Conservation (phyloP, 2,329 filamentous ascomycete genomes). For the Grosmannia serpens region DNA sequence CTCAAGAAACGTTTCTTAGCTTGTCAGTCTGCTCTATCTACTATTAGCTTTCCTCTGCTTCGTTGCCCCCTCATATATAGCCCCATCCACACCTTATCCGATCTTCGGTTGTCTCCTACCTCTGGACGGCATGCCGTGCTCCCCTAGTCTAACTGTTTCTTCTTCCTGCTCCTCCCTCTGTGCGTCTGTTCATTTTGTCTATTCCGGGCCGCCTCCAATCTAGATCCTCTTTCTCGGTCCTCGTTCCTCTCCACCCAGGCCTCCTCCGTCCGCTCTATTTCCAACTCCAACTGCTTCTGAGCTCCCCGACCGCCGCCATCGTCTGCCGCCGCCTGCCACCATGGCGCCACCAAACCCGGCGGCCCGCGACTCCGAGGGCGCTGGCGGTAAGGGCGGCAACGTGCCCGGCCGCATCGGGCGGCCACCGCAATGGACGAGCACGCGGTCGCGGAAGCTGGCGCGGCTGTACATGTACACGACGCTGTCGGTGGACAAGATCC, state of each 20-base stretch:
- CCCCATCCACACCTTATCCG: neutral
- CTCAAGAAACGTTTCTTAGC: neutral
- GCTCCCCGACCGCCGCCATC: neutral
- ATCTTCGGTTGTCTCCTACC: neutral
- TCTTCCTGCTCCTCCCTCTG: neutral
- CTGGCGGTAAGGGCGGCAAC: conserved; percentile 5
- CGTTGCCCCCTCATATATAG: conserved; percentile 1
- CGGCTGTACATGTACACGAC: conserved; percentile 47
- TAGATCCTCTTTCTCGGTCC: neutral
- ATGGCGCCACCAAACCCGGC: conserved; percentile 9
- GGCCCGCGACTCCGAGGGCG: conserved; percentile 7
- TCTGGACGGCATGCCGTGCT: neutral
- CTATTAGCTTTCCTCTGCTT: neutral
- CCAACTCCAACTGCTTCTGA: neutral
- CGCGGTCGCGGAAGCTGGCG: conserved; percentile 39
- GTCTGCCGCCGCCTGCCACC: neutral
- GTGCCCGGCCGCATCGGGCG: conserved; percentile 30
- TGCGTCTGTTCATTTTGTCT: neutral
- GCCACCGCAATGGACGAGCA: conserved; percentile 43
- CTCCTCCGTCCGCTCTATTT: neutral
- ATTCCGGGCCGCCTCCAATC: neutral
- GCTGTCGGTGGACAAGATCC: conserved; percentile 38
- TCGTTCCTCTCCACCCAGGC: neutral
- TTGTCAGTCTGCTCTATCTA: neutral
- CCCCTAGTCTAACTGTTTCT: neutral